Evolutionary conservation across 2,329 filamentous ascomycete genomes (phyloP).

Genomic region (Microdochium nivale): DNA sequence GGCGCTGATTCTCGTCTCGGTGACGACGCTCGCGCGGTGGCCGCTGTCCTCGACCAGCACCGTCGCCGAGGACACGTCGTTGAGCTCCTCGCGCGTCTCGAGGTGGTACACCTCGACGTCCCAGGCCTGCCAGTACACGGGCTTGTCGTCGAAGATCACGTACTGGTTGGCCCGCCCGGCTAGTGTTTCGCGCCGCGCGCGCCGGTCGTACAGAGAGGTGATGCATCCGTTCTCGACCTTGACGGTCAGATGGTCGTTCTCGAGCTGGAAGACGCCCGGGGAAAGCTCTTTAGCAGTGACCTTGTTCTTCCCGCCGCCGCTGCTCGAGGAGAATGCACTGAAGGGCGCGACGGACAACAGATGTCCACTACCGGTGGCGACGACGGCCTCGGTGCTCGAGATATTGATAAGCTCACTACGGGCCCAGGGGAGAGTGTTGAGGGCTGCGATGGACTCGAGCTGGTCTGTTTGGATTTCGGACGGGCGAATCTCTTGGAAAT

Average conservation of each 20-base stretch:
- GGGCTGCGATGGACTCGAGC: constrained; percentile 29
- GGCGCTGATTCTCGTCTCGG: constrained; percentile 80
- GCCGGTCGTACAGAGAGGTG: constrained; percentile 72
- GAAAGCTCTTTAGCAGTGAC: constrained; percentile 42
- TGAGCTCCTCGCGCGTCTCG: constrained; percentile 71
- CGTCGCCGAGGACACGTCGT: constrained; percentile 47
- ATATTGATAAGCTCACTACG: constrained; percentile 66
- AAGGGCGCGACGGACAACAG: constrained; percentile 42
- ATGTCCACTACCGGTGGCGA: constrained; percentile 49
- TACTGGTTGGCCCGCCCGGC: constrained; percentile 79
- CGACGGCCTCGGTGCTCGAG: constrained; percentile 39
- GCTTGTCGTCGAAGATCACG: constrained; percentile 95
- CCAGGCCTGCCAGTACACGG: constrained; percentile 95
- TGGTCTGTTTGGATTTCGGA: constrained; percentile 32
- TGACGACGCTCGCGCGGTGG: constrained; percentile 72
- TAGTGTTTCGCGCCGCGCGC: constrained; percentile 68
- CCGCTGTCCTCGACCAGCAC: constrained; percentile 62
- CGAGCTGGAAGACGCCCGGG: constrained; percentile 63
- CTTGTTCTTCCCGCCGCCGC: constrained; percentile 25
- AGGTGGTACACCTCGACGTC: constrained; percentile 97
- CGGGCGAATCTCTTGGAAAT: constrained; percentile 39
- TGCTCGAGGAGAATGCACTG: constrained; percentile 19
- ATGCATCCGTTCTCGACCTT: constrained; percentile 69
- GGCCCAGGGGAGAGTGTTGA: constrained; percentile 85
- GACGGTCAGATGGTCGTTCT: constrained; percentile 72